These are phyloP conservation scores for Chondrus crispus DNA, from an alignment of 23 red algal genomes.

Conservation along the genomic window DNA sequence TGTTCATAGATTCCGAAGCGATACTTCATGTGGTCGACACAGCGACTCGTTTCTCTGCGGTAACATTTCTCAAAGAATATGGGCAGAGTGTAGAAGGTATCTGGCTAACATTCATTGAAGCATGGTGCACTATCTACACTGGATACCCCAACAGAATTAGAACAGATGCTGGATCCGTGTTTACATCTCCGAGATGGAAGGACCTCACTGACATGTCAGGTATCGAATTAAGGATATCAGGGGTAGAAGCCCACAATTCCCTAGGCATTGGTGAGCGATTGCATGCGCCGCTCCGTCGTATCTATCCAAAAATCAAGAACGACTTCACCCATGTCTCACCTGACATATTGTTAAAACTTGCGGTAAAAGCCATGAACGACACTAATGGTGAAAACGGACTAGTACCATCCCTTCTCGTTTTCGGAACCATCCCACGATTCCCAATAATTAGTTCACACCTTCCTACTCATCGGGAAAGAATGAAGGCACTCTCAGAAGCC, in stretches of 20 bases:
- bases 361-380: constrained; percentile 16
- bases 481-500: not conserved
- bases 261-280: not conserved
- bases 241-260: not conserved
- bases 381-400: constrained; percentile 1
- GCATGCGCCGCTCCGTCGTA: not conserved
- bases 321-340: not conserved
- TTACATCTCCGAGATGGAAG: not conserved
- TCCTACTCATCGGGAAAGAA: not conserved
- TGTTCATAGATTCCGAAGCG: not conserved
- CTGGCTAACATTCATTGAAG: not conserved
- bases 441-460: constrained; percentile 15
- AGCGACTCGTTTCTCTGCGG: not conserved
- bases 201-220: not conserved
- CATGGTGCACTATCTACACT: not conserved
- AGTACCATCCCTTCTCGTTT: constrained; percentile 22
- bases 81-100: not conserved
- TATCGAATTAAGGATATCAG: not conserved
- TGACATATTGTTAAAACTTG: not conserved
- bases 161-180: not conserved
- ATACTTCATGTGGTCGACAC: constrained; percentile 7
- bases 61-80: not conserved
- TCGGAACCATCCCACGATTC: not conserved
- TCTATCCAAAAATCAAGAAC: not conserved
- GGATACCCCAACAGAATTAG: not conserved